Conservation (phyloP, 495 filamentous ascomycete species). For the Trichodelitschia bisporula region DNA sequence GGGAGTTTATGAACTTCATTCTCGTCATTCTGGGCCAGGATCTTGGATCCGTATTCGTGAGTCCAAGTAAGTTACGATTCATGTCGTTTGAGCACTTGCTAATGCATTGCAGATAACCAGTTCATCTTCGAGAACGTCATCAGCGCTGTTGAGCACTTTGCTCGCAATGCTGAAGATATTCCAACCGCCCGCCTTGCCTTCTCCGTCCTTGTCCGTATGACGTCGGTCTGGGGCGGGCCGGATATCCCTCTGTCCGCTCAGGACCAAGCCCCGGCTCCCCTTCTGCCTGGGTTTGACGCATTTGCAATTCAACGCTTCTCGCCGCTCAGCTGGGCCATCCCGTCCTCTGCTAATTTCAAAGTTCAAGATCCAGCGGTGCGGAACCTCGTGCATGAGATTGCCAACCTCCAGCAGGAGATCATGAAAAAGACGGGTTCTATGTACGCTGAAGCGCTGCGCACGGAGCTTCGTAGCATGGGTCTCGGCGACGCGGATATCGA, state of each 20-base stretch:
- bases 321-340: slow-evolving; percentile 63
- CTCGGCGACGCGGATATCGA: too few species aligned
- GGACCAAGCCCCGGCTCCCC: slow-evolving; percentile 19
- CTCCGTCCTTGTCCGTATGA: slow-evolving; percentile 55
- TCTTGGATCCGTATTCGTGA: slow-evolving; percentile 67
- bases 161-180: slow-evolving; percentile 46
- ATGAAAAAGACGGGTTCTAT: too few species aligned
- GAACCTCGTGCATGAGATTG: slow-evolving; percentile 65
- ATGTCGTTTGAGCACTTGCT: neutral
- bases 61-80: slow-evolving; percentile 28
- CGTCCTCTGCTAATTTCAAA: slow-evolving; percentile 49
- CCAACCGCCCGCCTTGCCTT: slow-evolving; percentile 69
- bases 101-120: slow-evolving; percentile 38
- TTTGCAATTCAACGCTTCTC: slow-evolving; percentile 82
- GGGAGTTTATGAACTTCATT: slow-evolving; percentile 80
- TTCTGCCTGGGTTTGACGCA: slow-evolving; percentile 72
- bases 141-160: slow-evolving; percentile 56
- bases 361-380: slow-evolving; percentile 65
- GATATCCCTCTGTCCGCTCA: slow-evolving; percentile 32
- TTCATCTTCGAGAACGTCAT: slow-evolving; percentile 66
- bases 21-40: slow-evolving; percentile 73
- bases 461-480: too few species aligned
- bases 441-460: too few species aligned
- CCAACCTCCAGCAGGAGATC: slow-evolving; percentile 60
- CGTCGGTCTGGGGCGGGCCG: slow-evolving; percentile 58